phyloP scores from a whole-genome alignment of 139 green algal genomes.

The Micractinium conductrix region DNA sequence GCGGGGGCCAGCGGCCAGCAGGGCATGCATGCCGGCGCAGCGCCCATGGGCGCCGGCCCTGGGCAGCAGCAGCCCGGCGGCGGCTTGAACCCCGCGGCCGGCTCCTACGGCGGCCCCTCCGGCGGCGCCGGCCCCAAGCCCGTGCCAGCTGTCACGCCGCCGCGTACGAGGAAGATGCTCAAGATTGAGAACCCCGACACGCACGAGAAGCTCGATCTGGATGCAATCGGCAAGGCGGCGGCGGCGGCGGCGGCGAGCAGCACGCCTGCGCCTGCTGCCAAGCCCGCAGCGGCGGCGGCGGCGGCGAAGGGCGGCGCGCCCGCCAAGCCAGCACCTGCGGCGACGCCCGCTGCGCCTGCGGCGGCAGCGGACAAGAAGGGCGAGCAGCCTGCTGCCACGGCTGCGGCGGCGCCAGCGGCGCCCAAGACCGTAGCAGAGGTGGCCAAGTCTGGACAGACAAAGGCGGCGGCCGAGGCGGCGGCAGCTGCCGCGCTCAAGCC shows the following conservation, averaged over 20 bases:
- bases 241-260: not conserved
- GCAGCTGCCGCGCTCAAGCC: not conserved
- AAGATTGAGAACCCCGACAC: constrained; percentile 43
- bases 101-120: too few species aligned
- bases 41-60: not conserved
- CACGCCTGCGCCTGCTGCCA: not conserved
- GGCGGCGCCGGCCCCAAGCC: not conserved
- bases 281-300: not conserved
- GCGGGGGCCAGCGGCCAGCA: not conserved
- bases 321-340: not conserved
- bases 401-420: not conserved
- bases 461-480: constrained; percentile 8
- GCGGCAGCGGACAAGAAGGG: not conserved
- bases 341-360: not conserved
- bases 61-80: not conserved
- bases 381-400: too few species aligned
- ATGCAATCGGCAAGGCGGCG: not conserved
- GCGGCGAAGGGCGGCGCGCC: not conserved
- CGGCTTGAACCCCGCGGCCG: not conserved
- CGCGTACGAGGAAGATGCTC: constrained; percentile 35
- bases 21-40: not conserved
- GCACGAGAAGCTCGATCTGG: constrained; percentile 40
- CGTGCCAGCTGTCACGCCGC: not conserved
- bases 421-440: constrained; percentile 9
- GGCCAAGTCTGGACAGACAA: not conserved